phyloP scores from a whole-genome alignment of 164 flowering plant genomes.

The Brasenia schreberi region DNA sequence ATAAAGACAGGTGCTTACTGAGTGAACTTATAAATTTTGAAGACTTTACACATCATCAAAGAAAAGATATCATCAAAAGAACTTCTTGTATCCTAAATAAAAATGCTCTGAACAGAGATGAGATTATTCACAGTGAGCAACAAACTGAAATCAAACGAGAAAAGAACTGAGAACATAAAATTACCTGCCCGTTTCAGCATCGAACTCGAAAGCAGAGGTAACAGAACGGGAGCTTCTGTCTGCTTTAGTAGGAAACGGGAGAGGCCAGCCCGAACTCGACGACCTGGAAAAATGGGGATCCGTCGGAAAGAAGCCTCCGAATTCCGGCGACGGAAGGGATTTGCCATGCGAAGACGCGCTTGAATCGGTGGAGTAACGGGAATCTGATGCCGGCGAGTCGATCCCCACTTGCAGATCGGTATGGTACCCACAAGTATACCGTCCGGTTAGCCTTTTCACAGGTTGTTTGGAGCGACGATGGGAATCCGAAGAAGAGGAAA shows the following conservation, averaged over 20 bases:
- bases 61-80: too few relatives aligned
- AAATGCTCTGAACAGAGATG: background rate
- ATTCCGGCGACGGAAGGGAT: conserved; percentile 1
- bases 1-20: background rate
- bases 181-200: background rate
- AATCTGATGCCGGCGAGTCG: background rate
- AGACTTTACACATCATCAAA: too few relatives aligned
- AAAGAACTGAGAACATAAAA: background rate
- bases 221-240: background rate
- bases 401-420: conserved; percentile 2
- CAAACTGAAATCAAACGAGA: background rate
- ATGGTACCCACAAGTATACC: conserved; percentile 16
- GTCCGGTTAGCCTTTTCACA: conserved; percentile 10
- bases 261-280: conserved; percentile 5
- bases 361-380: background rate
- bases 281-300: background rate
- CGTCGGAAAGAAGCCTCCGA: conserved; percentile 1
- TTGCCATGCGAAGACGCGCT: background rate
- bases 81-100: too few relatives aligned
- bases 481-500: conserved; percentile 2
- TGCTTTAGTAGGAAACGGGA: conserved; percentile 22
- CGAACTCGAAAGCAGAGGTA: background rate
- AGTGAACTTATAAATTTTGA: too few relatives aligned
- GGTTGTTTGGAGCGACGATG: conserved; percentile 6
- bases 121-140: background rate